These are phyloP conservation scores for Metrosideros polymorpha DNA, from an alignment of 441 rosid species.

Conservation along the genomic window DNA sequence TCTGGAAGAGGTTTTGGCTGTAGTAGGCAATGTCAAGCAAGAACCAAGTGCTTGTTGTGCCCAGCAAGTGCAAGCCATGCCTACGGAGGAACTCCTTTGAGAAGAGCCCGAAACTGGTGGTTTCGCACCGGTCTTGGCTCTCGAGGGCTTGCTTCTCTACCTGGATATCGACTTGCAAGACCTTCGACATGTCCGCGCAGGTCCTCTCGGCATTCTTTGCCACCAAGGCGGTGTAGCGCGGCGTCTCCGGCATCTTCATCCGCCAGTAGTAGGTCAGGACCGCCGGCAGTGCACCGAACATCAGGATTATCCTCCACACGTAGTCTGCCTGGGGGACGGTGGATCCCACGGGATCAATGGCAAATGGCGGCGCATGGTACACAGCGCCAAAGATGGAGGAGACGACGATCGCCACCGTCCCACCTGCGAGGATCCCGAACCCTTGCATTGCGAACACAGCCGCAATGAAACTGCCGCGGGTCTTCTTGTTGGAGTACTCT, in stretches of 20 bases:
- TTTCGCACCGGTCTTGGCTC: neutral
- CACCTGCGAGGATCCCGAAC: conserved; percentile 1
- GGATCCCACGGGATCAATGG: neutral
- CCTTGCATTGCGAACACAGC: conserved; percentile 12
- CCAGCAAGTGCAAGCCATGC: conserved; percentile 3
- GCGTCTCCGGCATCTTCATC: conserved; percentile 12
- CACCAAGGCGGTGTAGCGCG: conserved; percentile 7
- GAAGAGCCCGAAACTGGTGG: neutral
- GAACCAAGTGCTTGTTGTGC: conserved; percentile 2
- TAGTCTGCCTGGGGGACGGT: conserved; percentile 4
- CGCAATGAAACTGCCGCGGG: conserved; percentile 6
- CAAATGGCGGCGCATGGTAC: neutral
- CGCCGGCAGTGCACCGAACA: conserved; percentile 5
- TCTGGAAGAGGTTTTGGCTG: conserved; percentile 11
- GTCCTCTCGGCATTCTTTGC: conserved; percentile 1
- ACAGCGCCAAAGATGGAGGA: neutral
- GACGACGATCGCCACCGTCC: neutral
- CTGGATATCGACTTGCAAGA: neutral
- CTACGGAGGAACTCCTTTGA: conserved; percentile 3
- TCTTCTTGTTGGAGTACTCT: conserved; percentile 13
- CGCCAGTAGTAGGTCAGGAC: conserved; percentile 9
- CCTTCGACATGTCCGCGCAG: conserved; percentile 1
- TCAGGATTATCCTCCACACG: conserved; percentile 9
- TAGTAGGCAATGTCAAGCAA: conserved; percentile 5
- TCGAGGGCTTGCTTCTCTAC: neutral